phyloP scores from a whole-genome alignment of 2,329 filamentous ascomycete species.

The Lasiodiplodia theobromae region DNA sequence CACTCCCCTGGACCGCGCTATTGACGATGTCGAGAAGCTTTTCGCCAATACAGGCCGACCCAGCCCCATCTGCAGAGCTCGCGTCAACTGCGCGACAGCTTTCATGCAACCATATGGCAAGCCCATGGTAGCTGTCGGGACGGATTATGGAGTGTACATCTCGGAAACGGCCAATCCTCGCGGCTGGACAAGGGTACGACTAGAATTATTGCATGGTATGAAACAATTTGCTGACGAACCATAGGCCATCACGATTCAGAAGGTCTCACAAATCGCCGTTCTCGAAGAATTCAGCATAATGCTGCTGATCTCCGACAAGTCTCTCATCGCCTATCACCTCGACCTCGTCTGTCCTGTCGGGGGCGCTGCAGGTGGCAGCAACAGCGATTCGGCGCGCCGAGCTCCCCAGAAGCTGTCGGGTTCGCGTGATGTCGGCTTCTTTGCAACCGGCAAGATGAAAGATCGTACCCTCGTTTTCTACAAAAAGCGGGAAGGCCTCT shows the following conservation, averaged over 20 bases:
- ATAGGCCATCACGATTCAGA: slow-evolving; percentile 76
- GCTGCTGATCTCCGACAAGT: slow-evolving; percentile 88
- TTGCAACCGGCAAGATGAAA: slow-evolving; percentile 96
- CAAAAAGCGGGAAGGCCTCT: slow-evolving; percentile 91
- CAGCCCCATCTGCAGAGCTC: slow-evolving; percentile 79
- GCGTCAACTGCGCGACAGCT: slow-evolving; percentile 90
- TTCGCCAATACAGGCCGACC: slow-evolving; percentile 73
- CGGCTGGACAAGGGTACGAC: slow-evolving; percentile 83
- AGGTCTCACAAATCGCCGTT: slow-evolving; percentile 91
- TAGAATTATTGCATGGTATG: not conserved
- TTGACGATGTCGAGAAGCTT: slow-evolving; percentile 82
- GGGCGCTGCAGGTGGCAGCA: slow-evolving; percentile 63
- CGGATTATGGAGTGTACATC: slow-evolving; percentile 91
- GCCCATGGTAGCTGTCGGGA: slow-evolving; percentile 90
- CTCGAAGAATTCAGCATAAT: slow-evolving; percentile 96
- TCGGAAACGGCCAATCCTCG: slow-evolving; percentile 88
- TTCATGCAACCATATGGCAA: slow-evolving; percentile 83
- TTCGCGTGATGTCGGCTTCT: slow-evolving; percentile 93
- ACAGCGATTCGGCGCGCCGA: slow-evolving; percentile 72
- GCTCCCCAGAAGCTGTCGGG: slow-evolving; percentile 91
- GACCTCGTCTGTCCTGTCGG: slow-evolving; percentile 74
- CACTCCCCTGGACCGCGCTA: slow-evolving; percentile 89
- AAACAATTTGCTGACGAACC: slow-evolving; percentile 17
- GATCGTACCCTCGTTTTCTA: slow-evolving; percentile 94
- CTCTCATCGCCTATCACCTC: slow-evolving; percentile 90